phyloP scores from a whole-genome alignment of 2,329 filamentous ascomycete species.

The Penicillium sp. region DNA sequence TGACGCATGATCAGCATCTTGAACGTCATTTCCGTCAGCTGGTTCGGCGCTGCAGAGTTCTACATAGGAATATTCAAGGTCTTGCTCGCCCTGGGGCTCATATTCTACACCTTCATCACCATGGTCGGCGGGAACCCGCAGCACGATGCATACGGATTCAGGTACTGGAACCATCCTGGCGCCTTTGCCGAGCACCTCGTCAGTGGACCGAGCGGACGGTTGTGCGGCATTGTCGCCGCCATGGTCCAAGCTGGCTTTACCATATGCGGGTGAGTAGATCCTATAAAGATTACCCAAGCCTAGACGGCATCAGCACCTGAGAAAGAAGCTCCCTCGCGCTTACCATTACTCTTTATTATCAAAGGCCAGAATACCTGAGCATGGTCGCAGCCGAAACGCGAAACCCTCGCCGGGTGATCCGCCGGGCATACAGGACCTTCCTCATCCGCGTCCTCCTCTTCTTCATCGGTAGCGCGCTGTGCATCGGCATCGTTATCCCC shows the following conservation, averaged over 20 bases:
- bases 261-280: no score
- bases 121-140: slow-evolving; percentile 80
- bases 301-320: no score
- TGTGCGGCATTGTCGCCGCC: no score
- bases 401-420: slow-evolving; percentile 69
- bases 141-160: slow-evolving; percentile 71
- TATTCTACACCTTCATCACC: slow-evolving; percentile 67
- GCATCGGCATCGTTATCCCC: slow-evolving; percentile 70
- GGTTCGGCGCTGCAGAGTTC: slow-evolving; percentile 54
- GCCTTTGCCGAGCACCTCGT: slow-evolving; percentile 68
- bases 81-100: slow-evolving; percentile 32
- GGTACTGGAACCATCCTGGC: slow-evolving; percentile 65
- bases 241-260: no score
- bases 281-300: no score
- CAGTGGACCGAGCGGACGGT: slow-evolving; percentile 46
- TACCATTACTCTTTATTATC: no score
- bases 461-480: slow-evolving; percentile 72
- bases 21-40: slow-evolving; percentile 48
- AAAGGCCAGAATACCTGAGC: no score
- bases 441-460: slow-evolving; percentile 75
- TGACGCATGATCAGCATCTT: slow-evolving; percentile 22
- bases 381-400: slow-evolving; percentile 69
- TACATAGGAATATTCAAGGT: slow-evolving; percentile 51
- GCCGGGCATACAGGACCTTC: slow-evolving; percentile 72
- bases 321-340: no score